phyloP scores from a whole-genome alignment of 2,329 filamentous ascomycete species.

The Fusarium sacchari region DNA sequence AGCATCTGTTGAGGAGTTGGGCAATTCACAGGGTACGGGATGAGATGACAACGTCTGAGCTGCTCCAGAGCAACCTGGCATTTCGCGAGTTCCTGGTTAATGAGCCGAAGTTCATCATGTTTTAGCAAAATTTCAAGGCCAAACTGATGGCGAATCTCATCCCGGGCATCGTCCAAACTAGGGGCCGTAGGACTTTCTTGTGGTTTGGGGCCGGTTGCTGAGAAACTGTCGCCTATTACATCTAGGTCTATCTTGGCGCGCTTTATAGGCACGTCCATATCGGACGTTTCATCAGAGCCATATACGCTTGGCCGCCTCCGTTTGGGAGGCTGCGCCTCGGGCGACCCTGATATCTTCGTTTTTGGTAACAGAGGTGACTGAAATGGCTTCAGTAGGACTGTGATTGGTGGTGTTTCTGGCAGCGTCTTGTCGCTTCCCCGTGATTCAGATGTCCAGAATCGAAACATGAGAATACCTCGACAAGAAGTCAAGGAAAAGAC shows the following conservation, averaged over 20 bases:
- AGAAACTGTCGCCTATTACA: constrained; percentile 37
- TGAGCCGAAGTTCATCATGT: constrained; percentile 91
- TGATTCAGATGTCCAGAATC: constrained; percentile 68
- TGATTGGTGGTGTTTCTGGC: constrained; percentile 55
- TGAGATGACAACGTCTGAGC: constrained; percentile 88
- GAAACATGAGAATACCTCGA: constrained; percentile 66
- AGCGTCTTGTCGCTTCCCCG: constrained; percentile 65
- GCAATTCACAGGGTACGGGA: constrained; percentile 83
- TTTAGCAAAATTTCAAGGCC: constrained; percentile 92
- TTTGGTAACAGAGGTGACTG: constrained; percentile 47
- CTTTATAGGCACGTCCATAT: constrained; percentile 51
- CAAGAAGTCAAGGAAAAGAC: constrained; percentile 32
- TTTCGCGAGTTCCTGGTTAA: constrained; percentile 96
- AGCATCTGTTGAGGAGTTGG: constrained; percentile 74
- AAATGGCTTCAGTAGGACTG: constrained; percentile 44
- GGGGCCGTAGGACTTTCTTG: constrained; percentile 32
- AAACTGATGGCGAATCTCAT: constrained; percentile 85
- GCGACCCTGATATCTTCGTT: constrained; percentile 40
- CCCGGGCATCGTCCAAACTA: constrained; percentile 66
- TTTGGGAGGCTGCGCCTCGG: constrained; percentile 50
- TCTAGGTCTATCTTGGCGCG: constrained; percentile 53
- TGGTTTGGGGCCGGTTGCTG: constrained; percentile 31
- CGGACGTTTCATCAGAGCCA: constrained; percentile 42
- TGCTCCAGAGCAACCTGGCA: constrained; percentile 95
- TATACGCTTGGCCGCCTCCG: constrained; percentile 52